These are phyloP conservation scores for Phytophthora pisi DNA, from an alignment of 352 stramenopile species.

Conservation along the genomic window DNA sequence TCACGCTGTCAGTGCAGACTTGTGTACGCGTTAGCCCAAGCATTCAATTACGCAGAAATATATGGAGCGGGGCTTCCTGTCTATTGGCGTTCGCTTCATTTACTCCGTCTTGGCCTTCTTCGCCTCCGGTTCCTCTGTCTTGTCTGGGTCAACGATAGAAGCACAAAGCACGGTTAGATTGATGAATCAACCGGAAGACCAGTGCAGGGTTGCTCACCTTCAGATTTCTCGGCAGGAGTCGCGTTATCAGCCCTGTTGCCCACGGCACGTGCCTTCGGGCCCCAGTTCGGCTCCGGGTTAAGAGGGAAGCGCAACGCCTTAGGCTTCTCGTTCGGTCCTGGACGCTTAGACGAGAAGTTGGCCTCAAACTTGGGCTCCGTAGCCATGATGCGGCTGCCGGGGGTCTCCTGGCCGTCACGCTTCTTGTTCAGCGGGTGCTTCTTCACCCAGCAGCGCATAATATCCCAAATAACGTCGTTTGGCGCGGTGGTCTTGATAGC, in stretches of 20 bases:
- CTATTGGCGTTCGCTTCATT: constrained; percentile 27
- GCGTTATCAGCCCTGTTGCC: constrained; percentile 58
- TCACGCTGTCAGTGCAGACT: background rate
- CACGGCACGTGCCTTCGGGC: constrained; percentile 91
- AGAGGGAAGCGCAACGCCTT: constrained; percentile 93
- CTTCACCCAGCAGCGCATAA: constrained; percentile 97
- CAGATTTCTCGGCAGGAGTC: constrained; percentile 22
- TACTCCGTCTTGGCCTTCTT: constrained; percentile 84
- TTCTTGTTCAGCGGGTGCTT: constrained; percentile 94
- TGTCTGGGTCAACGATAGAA: constrained; percentile 35
- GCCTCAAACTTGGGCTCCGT: constrained; percentile 87
- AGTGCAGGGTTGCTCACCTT: constrained; percentile 20
- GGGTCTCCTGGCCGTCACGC: constrained; percentile 73
- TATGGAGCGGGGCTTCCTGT: constrained; percentile 13
- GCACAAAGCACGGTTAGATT: constrained; percentile 24
- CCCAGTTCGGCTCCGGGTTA: constrained; percentile 97
- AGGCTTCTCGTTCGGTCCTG: constrained; percentile 73
- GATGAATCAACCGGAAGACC: background rate
- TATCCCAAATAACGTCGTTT: constrained; percentile 97
- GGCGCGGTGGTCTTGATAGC: constrained; percentile 99
- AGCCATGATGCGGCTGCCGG: constrained; percentile 86
- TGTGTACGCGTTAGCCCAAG: constrained; percentile 18
- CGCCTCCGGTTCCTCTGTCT: constrained; percentile 58
- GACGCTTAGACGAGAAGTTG: constrained; percentile 78
- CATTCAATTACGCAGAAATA: constrained; percentile 43